Conservation (phyloP, 805 yeast species). For the Saccharomyces cerevisiae region DNA sequence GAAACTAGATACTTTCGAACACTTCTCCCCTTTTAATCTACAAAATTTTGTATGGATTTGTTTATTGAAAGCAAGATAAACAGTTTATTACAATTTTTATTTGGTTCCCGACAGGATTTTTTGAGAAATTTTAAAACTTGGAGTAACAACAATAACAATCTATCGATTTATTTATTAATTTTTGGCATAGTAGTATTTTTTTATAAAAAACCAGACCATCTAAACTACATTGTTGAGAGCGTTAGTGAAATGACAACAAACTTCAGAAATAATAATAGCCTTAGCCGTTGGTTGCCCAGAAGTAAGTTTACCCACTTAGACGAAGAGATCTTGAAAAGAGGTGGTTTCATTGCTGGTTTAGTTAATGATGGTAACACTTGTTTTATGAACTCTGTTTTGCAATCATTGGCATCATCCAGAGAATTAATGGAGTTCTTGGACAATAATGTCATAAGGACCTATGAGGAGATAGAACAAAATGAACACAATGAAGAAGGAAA, state of each 20-base stretch:
- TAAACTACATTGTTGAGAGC: not conserved
- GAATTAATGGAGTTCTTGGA: conserved; percentile 51
- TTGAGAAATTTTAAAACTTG: not conserved
- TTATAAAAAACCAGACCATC: not conserved
- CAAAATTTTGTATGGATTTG: not conserved
- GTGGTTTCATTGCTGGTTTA: conserved; percentile 78
- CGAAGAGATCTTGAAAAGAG: conserved; percentile 40
- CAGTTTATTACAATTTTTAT: not conserved
- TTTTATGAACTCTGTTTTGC: conserved; percentile 87
- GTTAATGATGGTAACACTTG: conserved; percentile 90
- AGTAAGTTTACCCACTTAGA: conserved; percentile 6
- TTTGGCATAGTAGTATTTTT: not conserved
- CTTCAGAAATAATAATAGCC: conserved; percentile 3
- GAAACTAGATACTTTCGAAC: not conserved
- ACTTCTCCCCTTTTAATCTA: not conserved
- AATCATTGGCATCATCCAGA: conserved; percentile 67
- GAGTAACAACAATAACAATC: not conserved
- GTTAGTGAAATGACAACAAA: conserved; percentile 1
- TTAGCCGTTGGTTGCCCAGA: conserved; percentile 9
- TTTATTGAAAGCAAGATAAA: not conserved
- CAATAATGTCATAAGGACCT: conserved; percentile 25
- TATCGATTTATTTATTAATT: not conserved
- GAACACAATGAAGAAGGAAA: conserved; percentile 13
- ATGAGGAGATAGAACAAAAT: conserved; percentile 4
- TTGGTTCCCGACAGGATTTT: not conserved